These are phyloP conservation scores for Colletotrichum musae DNA, from an alignment of 2,329 filamentous ascomycete species.

Conservation along the genomic window DNA sequence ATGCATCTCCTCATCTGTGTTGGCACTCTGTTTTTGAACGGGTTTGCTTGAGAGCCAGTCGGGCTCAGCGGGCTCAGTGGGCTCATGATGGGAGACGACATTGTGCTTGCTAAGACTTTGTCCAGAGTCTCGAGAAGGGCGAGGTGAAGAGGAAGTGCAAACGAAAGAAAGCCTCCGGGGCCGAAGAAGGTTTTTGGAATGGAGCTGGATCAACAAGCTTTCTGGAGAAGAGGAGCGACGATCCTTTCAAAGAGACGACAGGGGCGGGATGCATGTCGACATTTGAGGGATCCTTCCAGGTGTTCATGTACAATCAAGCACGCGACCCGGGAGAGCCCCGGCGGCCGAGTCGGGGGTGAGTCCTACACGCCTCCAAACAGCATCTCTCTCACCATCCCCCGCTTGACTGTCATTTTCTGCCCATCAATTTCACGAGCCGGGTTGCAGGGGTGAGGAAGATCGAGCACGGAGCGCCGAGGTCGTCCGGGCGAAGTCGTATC, in stretches of 20 bases:
- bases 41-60: slow-evolving; percentile 25
- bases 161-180: neutral
- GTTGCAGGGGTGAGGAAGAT: slow-evolving; percentile 3
- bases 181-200: slow-evolving; percentile 16
- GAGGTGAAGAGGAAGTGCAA: neutral
- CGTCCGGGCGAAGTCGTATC: slow-evolving; percentile 5
- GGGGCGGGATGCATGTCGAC: slow-evolving; percentile 16
- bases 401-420: slow-evolving; percentile 7
- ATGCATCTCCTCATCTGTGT: slow-evolving; percentile 64
- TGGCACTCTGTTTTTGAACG: slow-evolving; percentile 56
- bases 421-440: slow-evolving; percentile 31
- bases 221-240: slow-evolving; percentile 11
- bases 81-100: slow-evolving; percentile 35
- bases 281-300: slow-evolving; percentile 17
- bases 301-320: slow-evolving; percentile 13
- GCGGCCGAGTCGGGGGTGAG: slow-evolving; percentile 17
- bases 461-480: slow-evolving; percentile 22
- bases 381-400: neutral
- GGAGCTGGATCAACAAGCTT: slow-evolving; percentile 8
- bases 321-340: neutral
- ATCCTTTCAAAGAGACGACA: slow-evolving; percentile 4
- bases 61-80: slow-evolving; percentile 31
- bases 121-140: neutral
- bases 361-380: slow-evolving; percentile 6
- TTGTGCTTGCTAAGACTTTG: slow-evolving; percentile 5